A percentile compares a stretch with the other conserved stretches of the same genome.
These are phyloP conservation scores for Dacryopinax spathularia DNA, from an alignment of 768 basidiomycete species.

Conservation along the genomic window DNA sequence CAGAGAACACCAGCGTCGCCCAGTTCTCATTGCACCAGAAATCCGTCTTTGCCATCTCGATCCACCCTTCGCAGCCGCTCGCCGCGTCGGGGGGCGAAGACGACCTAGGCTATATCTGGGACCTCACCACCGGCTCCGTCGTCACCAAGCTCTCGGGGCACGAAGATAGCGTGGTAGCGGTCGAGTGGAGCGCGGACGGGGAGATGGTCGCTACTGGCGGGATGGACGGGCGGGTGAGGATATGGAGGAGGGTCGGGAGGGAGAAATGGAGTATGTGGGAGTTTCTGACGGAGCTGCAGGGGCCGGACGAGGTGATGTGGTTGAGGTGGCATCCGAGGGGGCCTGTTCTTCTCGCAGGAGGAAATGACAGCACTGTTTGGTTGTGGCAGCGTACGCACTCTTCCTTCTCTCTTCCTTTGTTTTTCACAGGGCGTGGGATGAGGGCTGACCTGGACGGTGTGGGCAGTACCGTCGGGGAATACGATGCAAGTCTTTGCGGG, in stretches of 20 bases:
- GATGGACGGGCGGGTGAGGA: conserved; percentile 88
- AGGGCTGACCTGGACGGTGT: background rate
- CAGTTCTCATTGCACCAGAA: conserved; percentile 50
- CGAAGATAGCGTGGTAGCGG: conserved; percentile 72
- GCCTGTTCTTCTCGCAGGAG: conserved; percentile 71
- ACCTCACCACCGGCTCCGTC: conserved; percentile 63
- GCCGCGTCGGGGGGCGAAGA: conserved; percentile 92
- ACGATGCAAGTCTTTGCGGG: conserved; percentile 95
- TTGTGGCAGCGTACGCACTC: conserved; percentile 79
- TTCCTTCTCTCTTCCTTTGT: background rate
- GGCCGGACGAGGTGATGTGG: conserved; percentile 93
- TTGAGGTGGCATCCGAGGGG: conserved; percentile 95
- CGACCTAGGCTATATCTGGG: conserved; percentile 88
- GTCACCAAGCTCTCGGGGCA: conserved; percentile 83
- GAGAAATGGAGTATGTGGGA: conserved; percentile 75
- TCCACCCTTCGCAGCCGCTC: conserved; percentile 67
- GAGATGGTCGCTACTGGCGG: conserved; percentile 91
- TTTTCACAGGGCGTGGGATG: no score
- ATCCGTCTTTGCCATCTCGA: conserved; percentile 73
- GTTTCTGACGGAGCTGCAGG: conserved; percentile 82
- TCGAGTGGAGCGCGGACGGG: conserved; percentile 74
- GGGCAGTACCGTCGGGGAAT: conserved; percentile 80
- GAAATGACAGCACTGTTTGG: conserved; percentile 90
- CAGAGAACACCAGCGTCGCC: conserved; percentile 43
- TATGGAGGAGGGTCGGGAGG: conserved; percentile 74